phyloP scores from a whole-genome alignment of 805 yeast genomes.

The Candida fluviatilis region DNA sequence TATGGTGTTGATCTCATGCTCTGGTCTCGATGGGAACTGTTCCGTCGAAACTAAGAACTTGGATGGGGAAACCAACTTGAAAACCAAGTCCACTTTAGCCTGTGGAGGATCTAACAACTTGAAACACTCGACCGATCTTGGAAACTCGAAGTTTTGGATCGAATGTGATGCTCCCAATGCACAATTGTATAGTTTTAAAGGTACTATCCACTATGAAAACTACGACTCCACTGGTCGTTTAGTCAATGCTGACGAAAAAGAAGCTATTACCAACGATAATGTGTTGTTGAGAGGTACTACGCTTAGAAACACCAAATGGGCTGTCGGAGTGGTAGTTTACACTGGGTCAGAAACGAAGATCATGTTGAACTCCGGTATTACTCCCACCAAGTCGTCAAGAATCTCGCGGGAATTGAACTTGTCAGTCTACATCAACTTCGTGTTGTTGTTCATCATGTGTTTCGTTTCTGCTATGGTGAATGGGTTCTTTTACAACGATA shows the following conservation, averaged over 20 bases:
- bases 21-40: slow-evolving; percentile 67
- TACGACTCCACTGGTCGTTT: slow-evolving; percentile 26
- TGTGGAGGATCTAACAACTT: slow-evolving; percentile 46
- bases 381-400: slow-evolving; percentile 69
- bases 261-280: slow-evolving; percentile 60
- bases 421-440: slow-evolving; percentile 62
- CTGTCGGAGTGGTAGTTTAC: slow-evolving; percentile 66
- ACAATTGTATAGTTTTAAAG: slow-evolving; percentile 61
- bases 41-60: slow-evolving; percentile 77
- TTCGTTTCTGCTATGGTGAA: slow-evolving; percentile 66
- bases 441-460: slow-evolving; percentile 58
- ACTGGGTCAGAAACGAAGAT: slow-evolving; percentile 77
- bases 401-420: slow-evolving; percentile 63
- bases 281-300: slow-evolving; percentile 69
- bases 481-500: slow-evolving; percentile 54
- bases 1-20: slow-evolving; percentile 56
- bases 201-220: slow-evolving; percentile 53
- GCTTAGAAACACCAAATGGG: slow-evolving; percentile 74
- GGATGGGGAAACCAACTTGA: slow-evolving; percentile 81
- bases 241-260: slow-evolving; percentile 39
- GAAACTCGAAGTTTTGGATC: slow-evolving; percentile 52
- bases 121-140: slow-evolving; percentile 55
- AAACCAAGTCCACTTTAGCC: slow-evolving; percentile 49
- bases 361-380: slow-evolving; percentile 72
- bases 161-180: slow-evolving; percentile 74